These are phyloP conservation scores for Paramarasmius palmivorus DNA, from an alignment of 1,284 basidiomycete species.

Conservation along the genomic window DNA sequence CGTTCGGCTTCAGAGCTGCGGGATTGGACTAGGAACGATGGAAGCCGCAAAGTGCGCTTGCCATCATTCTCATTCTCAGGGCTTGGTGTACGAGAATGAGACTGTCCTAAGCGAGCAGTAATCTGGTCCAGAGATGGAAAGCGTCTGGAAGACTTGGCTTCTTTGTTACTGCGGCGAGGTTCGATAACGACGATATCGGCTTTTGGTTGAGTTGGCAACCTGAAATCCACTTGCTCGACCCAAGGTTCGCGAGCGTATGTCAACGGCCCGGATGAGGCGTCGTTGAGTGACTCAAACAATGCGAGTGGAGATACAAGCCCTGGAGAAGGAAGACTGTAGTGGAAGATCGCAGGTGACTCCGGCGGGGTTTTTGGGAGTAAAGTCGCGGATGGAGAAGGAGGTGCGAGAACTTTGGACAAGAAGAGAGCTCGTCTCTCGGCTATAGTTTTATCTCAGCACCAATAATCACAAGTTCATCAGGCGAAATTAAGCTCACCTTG, in stretches of 20 bases:
- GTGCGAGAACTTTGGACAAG: conserved; percentile 68
- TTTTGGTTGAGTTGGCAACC: conserved; percentile 34
- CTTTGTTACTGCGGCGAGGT: conserved; percentile 13
- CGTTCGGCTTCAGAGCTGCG: conserved; percentile 19
- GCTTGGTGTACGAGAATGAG: conserved; percentile 20
- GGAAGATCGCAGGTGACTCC: conserved; percentile 69
- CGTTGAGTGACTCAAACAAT: conserved; percentile 54
- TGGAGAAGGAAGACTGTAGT: conserved; percentile 67
- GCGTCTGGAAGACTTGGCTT: conserved; percentile 25
- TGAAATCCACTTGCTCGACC: conserved; percentile 71
- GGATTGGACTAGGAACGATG: conserved; percentile 41
- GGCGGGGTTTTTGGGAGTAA: conserved; percentile 63
- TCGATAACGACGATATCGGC: conserved; percentile 18
- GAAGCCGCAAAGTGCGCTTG: conserved; percentile 35
- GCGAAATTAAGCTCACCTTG: conserved; percentile 51
- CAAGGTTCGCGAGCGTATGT: conserved; percentile 40
- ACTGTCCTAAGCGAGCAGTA: conserved; percentile 55
- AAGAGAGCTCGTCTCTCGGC: conserved; percentile 75
- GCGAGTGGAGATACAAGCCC: conserved; percentile 64
- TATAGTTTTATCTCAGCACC: conserved; percentile 26
- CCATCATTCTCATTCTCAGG: conserved; percentile 18
- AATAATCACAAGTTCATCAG: conserved; percentile 11
- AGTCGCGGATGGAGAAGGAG: conserved; percentile 61
- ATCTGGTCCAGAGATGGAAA: conserved; percentile 77
- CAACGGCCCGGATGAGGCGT: conserved; percentile 28